These are phyloP conservation scores for Agaricus subrufescens DNA, from an alignment of 768 basidiomycete genomes.

Conservation along the genomic window DNA sequence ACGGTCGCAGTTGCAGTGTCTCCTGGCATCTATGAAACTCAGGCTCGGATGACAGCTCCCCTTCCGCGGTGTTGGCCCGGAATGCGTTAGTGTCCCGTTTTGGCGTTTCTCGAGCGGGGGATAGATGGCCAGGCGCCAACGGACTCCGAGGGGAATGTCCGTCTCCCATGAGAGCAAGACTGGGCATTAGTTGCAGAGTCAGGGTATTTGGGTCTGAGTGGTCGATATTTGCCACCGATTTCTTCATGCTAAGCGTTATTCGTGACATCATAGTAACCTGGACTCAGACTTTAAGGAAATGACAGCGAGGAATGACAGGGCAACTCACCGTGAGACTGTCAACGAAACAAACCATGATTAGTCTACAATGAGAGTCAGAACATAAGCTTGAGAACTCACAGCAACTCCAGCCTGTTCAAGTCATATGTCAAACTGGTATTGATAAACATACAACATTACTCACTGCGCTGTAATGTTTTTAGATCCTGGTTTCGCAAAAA, in stretches of 20 bases:
- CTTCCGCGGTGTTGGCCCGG: not conserved
- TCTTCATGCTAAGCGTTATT: slow-evolving; percentile 58
- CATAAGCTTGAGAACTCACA: slow-evolving; percentile 24
- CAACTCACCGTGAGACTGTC: slow-evolving; percentile 18
- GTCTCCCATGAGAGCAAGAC: not conserved
- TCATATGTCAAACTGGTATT: slow-evolving; percentile 3
- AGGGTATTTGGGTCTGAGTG: slow-evolving; percentile 6
- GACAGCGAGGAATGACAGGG: not conserved
- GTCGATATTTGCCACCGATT: slow-evolving; percentile 25
- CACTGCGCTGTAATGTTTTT: slow-evolving; percentile 46
- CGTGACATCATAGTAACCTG: slow-evolving; percentile 68
- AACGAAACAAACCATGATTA: not conserved
- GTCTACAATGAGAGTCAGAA: not conserved
- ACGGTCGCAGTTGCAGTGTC: not conserved
- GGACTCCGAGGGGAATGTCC: not conserved
- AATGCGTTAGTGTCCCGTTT: not conserved
- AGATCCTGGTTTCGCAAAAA: slow-evolving; percentile 33
- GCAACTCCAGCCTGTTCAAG: slow-evolving; percentile 29
- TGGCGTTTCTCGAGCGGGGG: not conserved
- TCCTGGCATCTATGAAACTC: not conserved
- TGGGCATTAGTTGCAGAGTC: not conserved
- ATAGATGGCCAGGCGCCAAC: not conserved
- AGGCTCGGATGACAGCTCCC: not conserved
- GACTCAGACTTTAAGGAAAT: not conserved
- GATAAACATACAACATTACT: slow-evolving; percentile 12